Evolutionary conservation across 2,329 filamentous ascomycete species (phyloP), one percentile per base, ranked within the genome.

Genomic region (Emergomyces africanus): DNA sequence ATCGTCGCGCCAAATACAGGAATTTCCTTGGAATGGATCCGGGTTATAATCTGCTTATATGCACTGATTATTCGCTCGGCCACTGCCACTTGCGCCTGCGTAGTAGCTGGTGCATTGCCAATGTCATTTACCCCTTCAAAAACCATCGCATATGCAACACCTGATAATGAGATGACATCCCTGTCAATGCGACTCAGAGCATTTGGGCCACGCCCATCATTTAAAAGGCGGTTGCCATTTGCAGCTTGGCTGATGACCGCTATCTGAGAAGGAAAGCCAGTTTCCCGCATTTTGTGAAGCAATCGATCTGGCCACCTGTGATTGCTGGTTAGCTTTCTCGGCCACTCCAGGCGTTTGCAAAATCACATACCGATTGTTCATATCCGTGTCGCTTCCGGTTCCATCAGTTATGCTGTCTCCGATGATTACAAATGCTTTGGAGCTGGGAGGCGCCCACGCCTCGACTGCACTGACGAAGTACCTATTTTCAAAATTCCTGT

Each of bases 61-160:
- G 82, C 81, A n/a, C 74, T 73, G 41, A 82, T 79, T 2, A 88
- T 71, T 2, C 71, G 65, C 57, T 78, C 76, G 15, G 77, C 81
- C 10, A 84, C 72, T 3, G 69, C 66, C 2, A 64, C 62, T 64
- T 85, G 82, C 0, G 75, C 71, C 0, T 66, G 69, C 0, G 68
- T 55, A 25, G 79, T 78, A 0, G 77, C 65, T 1, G 72, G 71
- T 0, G 76, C 79, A 1, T 70, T 73, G 3, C 84, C 85, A 59
- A 88, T 86, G 65, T 88, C 85, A 66, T 87, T 87, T 33, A 88
- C 83, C 23, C 85, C 84, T 68, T 86, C 82, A 67, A 86, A 88
- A 42, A 87, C 76, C 33, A 35, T 35, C 5, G 33, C 33, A 35
- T 35, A 35, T 35, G 5, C 33, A 35, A 35, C 33, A 35, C 72